phyloP scores from a whole-genome alignment of 2,329 filamentous ascomycete genomes.

The Teratosphaeria destructans region DNA sequence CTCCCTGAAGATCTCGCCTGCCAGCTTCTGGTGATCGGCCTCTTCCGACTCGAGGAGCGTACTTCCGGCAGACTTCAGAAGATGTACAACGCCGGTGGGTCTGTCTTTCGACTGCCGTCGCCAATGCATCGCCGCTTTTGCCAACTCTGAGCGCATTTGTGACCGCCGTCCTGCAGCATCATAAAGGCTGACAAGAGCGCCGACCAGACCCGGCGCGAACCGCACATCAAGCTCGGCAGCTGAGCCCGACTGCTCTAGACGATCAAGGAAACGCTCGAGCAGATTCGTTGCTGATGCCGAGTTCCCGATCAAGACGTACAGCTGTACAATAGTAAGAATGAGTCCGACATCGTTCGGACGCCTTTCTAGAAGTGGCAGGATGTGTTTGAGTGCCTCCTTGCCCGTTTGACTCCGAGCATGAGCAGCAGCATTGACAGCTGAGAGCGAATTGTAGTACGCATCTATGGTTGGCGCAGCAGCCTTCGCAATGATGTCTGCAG shows the following conservation, averaged over 20 bases:
- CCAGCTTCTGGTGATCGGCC: conserved; percentile 55
- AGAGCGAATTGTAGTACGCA: conserved; percentile 41
- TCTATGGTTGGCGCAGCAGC: conserved; percentile 33
- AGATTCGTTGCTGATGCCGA: conserved; percentile 62
- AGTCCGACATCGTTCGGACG: conserved; percentile 73
- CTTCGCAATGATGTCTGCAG: conserved; percentile 38
- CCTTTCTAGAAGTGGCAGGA: conserved; percentile 60
- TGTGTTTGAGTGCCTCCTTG: conserved; percentile 57
- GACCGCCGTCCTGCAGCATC: conserved; percentile 61
- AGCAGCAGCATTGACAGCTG: conserved; percentile 64
- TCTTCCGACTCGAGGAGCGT: conserved; percentile 69
- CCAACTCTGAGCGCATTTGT: conserved; percentile 62
- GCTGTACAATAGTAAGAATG: conserved; percentile 66
- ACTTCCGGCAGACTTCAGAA: conserved; percentile 73
- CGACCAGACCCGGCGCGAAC: conserved; percentile 76
- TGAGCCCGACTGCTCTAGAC: conserved; percentile 53
- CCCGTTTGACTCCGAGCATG: conserved; percentile 53
- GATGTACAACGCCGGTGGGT: conserved; percentile 41
- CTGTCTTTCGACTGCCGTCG: conserved; percentile 46
- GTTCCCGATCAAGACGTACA: conserved; percentile 65
- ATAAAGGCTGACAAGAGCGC: conserved; percentile 70
- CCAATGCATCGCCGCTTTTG: conserved; percentile 76
- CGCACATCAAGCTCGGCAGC: conserved; percentile 56
- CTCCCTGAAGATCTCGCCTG: conserved; percentile 67
- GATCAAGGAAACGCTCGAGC: conserved; percentile 64